Evolutionary conservation across 176 grass and related monocot species (phyloP).

Genomic region (Microstegium vimineum): DNA sequence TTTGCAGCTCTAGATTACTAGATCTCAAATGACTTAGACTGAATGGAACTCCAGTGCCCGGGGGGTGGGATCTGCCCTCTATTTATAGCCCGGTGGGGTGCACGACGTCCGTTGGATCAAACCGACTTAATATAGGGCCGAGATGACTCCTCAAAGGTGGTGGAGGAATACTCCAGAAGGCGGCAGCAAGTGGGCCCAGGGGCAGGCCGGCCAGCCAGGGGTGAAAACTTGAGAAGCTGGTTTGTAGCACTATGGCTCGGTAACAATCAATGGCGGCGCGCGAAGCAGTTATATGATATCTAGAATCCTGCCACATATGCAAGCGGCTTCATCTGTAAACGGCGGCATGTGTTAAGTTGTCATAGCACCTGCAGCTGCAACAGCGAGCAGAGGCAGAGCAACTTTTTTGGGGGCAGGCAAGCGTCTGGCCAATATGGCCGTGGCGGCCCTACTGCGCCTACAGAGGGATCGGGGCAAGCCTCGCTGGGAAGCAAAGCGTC

Average conservation of each 20-base stretch:
- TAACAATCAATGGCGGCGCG: slow-evolving; percentile 3
- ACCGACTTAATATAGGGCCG: too few relatives aligned
- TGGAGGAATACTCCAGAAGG: too few relatives aligned
- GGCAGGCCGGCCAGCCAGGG: too few relatives aligned
- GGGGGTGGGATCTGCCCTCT: too few relatives aligned
- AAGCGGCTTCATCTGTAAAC: not conserved
- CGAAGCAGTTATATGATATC: not conserved
- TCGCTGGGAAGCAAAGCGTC: slow-evolving; percentile 59
- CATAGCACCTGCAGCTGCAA: not conserved
- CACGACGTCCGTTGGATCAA: too few relatives aligned
- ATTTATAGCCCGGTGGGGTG: too few relatives aligned
- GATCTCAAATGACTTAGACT: too few relatives aligned
- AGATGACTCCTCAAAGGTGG: too few relatives aligned
- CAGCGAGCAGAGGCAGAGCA: not conserved
- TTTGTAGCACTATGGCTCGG: too few relatives aligned
- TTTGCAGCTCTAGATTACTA: too few relatives aligned
- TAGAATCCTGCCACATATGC: not conserved
- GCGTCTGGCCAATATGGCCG: not conserved
- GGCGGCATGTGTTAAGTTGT: not conserved
- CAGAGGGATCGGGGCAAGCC: slow-evolving; percentile 24
- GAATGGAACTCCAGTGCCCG: too few relatives aligned
- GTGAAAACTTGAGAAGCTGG: not conserved
- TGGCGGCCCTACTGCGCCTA: not conserved
- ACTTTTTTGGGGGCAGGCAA: slow-evolving; percentile 12
- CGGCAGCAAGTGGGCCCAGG: too few relatives aligned